phyloP scores from a whole-genome alignment of 1,284 basidiomycete species.

The Trichosporon sp. region DNA sequence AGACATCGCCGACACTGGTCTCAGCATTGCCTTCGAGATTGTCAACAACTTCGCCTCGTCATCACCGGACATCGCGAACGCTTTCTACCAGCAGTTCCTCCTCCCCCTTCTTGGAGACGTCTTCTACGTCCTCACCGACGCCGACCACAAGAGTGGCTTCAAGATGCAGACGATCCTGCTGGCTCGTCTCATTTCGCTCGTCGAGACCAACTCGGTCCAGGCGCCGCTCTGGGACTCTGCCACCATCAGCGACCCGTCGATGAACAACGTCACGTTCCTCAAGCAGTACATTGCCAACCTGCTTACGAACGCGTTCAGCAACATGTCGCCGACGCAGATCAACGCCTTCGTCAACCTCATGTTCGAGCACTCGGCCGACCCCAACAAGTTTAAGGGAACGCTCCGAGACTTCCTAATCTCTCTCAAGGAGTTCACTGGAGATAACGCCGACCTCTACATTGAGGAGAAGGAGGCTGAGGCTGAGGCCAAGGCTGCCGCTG shows the following conservation, averaged over 20 bases:
- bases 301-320: constrained; percentile 83
- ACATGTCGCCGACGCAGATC: constrained; percentile 80
- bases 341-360: constrained; percentile 77
- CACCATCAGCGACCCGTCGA: constrained; percentile 70
- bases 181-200: constrained; percentile 89
- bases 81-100: constrained; percentile 90
- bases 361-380: constrained; percentile 83
- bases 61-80: constrained; percentile 74
- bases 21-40: constrained; percentile 91
- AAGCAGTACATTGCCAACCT: constrained; percentile 86
- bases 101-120: constrained; percentile 92
- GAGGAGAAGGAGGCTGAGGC: constrained; percentile 94
- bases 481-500: constrained; percentile 69
- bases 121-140: constrained; percentile 96
- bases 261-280: constrained; percentile 81
- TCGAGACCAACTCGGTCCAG: constrained; percentile 78
- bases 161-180: constrained; percentile 88
- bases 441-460: constrained; percentile 81
- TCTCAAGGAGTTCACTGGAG: constrained; percentile 85
- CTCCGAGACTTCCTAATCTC: constrained; percentile 78
- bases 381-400: constrained; percentile 91
- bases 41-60: constrained; percentile 92
- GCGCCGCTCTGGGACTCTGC: constrained; percentile 84
- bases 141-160: constrained; percentile 98
- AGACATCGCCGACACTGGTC: constrained; percentile 93